phyloP scores from a whole-genome alignment of 2,329 filamentous ascomycete genomes.

The Fusarium liriodendri region DNA sequence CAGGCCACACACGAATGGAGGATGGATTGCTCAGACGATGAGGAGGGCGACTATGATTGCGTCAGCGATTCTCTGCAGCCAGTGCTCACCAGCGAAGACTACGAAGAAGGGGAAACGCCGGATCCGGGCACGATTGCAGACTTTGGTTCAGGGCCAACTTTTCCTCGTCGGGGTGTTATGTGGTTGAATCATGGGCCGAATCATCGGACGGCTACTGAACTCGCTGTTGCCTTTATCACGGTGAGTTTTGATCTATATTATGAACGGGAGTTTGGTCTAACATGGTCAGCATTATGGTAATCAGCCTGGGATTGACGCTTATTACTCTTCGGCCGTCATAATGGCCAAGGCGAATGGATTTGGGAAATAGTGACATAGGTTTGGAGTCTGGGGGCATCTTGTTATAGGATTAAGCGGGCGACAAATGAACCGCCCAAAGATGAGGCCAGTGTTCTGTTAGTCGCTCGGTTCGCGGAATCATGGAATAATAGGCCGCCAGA shows the following conservation, averaged over 20 bases:
- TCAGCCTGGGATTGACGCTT: neutral
- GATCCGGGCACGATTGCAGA: neutral
- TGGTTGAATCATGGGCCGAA: constrained; percentile 25
- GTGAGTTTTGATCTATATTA: neutral
- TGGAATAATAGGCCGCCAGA: neutral
- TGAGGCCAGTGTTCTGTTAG: neutral
- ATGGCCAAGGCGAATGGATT: neutral
- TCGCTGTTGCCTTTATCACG: constrained; percentile 1
- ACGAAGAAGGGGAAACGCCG: neutral
- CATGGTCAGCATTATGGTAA: constrained; percentile 6
- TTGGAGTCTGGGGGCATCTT: neutral
- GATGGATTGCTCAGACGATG: neutral
- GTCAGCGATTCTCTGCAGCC: neutral
- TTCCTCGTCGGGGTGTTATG: neutral
- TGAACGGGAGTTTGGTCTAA: neutral
- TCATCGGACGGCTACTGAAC: neutral
- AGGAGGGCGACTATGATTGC: too few species aligned
- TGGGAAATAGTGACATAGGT: neutral
- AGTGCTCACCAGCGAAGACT: neutral
- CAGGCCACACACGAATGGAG: accelerated
- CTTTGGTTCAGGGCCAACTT: neutral
- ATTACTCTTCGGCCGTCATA: constrained; percentile 23
- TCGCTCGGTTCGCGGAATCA: neutral
- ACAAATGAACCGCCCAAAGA: neutral
- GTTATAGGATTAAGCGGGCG: neutral